Base-by-base conservation (phyloP, 1,284 basidiomycete species). In the Trametes versicolor region DNA sequence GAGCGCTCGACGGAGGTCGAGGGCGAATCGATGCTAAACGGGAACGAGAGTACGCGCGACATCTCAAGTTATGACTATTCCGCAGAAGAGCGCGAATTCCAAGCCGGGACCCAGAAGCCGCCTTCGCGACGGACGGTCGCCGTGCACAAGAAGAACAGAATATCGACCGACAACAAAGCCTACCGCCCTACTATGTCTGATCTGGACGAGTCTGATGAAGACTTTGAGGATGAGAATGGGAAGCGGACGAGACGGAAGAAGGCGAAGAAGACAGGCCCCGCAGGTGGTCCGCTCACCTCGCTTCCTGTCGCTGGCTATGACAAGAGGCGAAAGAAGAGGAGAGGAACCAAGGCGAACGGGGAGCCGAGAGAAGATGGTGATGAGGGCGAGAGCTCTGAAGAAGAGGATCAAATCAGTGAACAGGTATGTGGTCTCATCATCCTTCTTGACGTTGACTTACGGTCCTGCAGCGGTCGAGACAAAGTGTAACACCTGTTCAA, bases 1-100 rank as follows among this genome's bases (percentile, higher is more conserved):
- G 85, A 87, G 68, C 84, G 83, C 25, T 85, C 87, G 15, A 77
- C 80, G 34, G 87, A 89, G 67, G 86, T 85, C 6, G 74, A 78
- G 19, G 64, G 73, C 64, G 62, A 72, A 45, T 68, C 74, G 57
- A 78, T 71, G 23, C 56, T 60, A 8, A 72, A 72, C 39, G 64
- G 70, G 45, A 77, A 80, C 66, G 81, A 82, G 17, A 65, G 72
- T 60, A 69, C 69, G 50, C 72, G 72, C 62, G 72, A 86, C 56
- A 82, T 87, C 54, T 80, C 85, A 6, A 92, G 89, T 71, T 93
- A 94, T 74, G 91, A 92, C 74, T 95, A 94, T 72, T 85, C 86
- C 12, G 85, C 83, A 7, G 92, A 95, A 73, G 91, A 94, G 72
- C 82, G 82, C 53, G 87, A 89, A 29, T 90, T 80, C 67, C 72